Evolutionary conservation across 306 rosid species (phyloP), one percentile per base, ranked within the genome.

Genomic region (Geum urbanum): DNA sequence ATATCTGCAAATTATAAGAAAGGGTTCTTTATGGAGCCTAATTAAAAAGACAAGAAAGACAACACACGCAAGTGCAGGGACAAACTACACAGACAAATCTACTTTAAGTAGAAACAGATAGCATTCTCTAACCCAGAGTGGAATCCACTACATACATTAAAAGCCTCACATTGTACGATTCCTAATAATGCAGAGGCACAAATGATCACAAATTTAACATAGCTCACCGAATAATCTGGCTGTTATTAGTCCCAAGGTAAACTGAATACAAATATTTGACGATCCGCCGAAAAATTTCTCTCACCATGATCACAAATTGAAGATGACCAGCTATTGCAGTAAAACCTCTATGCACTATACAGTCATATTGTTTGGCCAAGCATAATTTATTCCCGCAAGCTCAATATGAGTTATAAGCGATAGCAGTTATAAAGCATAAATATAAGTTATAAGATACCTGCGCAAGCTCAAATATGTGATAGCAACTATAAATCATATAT

Each of bases 1-100:
- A 56, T 63, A 76, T 75, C 90, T 81, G 88, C 78, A 82, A 20
- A 76, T 44, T 52, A 75, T 52, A 63, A 63, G 14, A 70, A 67
- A 27, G 9, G n/a, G 9, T 55, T 40, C 51, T 67, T 66, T 65
- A 64, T 35, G 65, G 59, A 78, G 52, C 40, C 8, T 14, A 50
- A 46, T 11, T 53, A 20, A 20, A 1, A 47, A 69, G 7, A 40
- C 19, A 52, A 41, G 24, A 54, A 11, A 5, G 53, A 14, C 16
- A 14, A 12, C 41, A 54, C 54, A 55, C 63, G 6, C 48, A 5
- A 16, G 52, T 10, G n/a, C 32, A 9, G 48, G 22, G 7, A 51
- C 11, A 67, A 11, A 35, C 11, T 52, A 39, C 16, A 52, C 2
- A 19, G 49, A 24, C 4, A 52, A 68, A 68, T 51, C 47, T 11